Base-by-base conservation (phyloP, 345 rosid species). In the Brassica nigra region DNA sequence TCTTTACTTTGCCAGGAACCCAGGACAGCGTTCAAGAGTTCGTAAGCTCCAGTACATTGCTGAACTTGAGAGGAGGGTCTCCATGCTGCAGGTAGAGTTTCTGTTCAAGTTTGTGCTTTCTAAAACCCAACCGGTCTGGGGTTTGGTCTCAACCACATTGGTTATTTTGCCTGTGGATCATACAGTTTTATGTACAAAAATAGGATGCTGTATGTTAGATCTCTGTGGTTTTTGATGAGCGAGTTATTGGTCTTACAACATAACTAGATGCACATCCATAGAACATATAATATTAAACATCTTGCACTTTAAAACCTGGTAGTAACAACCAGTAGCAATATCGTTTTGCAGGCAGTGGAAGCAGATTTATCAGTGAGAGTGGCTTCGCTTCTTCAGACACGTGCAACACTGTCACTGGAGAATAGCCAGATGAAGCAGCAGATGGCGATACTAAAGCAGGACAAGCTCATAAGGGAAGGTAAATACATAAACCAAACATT, bases 31-130 rank as follows among this genome's bases (percentile, higher is more conserved):
- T 12, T 90, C 97, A 1, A 87, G 97, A 85, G 95, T 89, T 78
- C 93, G 97, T 14, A 89, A 89, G 75, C 93, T 90, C 75, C 92
- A 90, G 77, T 88, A 92, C 80, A 92, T 92, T 79, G 91, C 92
- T 72, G 92, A 90, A 80, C 88, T 92, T 68, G 95, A 92, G 80
- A 90, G 87, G 85, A 89, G 83, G 6, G 90, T 92, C n/a, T 68
- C 83, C 27, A 78, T 75, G 85, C 84, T 86, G 52, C 90, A 89
- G 97, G 97, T 92, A 84, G 57, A 55, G 55, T 29, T 28, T 86
- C 61, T 12, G 5, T 47, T 79, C 34, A 27, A 47, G 70, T 61
- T 20, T 59, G 39, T 39, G 55, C 62, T 58, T 73, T 59, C 9
- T 8, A 44, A 74, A 42, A 15, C 64, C 10, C 52, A 78, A 54